phyloP scores from a whole-genome alignment of 2,329 filamentous ascomycete species.

The Anthostomella pinea region DNA sequence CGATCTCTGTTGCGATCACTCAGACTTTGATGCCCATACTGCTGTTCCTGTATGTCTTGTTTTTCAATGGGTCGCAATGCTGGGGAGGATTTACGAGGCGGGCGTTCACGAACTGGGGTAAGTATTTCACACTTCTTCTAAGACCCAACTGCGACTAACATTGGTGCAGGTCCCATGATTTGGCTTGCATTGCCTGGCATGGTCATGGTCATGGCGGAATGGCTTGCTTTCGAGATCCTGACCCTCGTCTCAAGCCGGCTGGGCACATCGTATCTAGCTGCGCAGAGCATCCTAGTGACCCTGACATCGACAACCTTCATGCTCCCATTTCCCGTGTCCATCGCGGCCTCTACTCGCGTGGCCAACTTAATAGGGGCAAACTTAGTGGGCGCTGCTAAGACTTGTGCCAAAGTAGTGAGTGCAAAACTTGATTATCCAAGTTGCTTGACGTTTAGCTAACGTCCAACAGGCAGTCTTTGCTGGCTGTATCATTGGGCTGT shows the following conservation, averaged over 20 bases:
- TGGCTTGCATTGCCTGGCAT: constrained; percentile 83
- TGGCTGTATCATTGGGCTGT: constrained; percentile 68
- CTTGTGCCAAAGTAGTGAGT: constrained; percentile 70
- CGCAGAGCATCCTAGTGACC: constrained; percentile 81
- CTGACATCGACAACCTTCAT: constrained; percentile 81
- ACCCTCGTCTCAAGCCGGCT: constrained; percentile 81
- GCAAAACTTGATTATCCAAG: constrained; percentile 1
- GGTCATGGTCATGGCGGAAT: constrained; percentile 92
- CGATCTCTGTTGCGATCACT: constrained; percentile 72
- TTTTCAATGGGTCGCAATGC: constrained; percentile 69
- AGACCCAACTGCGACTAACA: constrained; percentile 7
- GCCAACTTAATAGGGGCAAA: constrained; percentile 90
- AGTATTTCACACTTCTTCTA: constrained; percentile 10
- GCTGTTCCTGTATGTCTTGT: constrained; percentile 72
- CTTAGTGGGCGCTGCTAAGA: constrained; percentile 75
- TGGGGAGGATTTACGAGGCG: constrained; percentile 76
- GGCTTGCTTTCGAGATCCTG: constrained; percentile 87
- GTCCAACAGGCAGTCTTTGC: constrained; percentile 52
- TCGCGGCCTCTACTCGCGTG: constrained; percentile 83
- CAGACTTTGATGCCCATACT: constrained; percentile 71
- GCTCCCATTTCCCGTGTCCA: constrained; percentile 86
- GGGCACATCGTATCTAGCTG: constrained; percentile 75
- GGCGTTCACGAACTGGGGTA: constrained; percentile 69
- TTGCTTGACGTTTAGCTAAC: constrained; percentile 1
- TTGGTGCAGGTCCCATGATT: constrained; percentile 65